Evolutionary conservation across 2,329 filamentous ascomycete species (phyloP).

Genomic region (Fusarium hainanense): DNA sequence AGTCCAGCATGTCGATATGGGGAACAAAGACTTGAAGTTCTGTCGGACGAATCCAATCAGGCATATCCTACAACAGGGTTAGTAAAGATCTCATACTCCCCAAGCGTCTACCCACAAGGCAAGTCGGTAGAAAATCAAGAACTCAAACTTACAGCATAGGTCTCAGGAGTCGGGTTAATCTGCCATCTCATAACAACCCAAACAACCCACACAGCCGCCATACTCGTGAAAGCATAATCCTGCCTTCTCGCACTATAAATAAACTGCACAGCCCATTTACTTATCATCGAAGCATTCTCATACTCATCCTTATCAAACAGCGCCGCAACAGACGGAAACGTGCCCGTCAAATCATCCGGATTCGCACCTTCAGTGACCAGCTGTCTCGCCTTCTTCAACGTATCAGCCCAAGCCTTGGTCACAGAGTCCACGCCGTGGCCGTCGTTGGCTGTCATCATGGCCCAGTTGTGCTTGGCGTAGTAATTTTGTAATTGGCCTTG

Average conservation of each 20-base stretch:
- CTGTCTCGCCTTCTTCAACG: constrained; percentile 14
- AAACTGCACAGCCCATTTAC: constrained; percentile 33
- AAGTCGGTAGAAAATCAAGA: not conserved
- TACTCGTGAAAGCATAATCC: constrained; percentile 16
- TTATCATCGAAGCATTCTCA: constrained; percentile 19
- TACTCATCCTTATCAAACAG: constrained; percentile 26
- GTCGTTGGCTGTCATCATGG: constrained; percentile 31
- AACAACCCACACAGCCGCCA: constrained; percentile 24
- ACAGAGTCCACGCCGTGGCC: constrained; percentile 16
- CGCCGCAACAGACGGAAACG: constrained; percentile 19
- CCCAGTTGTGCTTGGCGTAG: constrained; percentile 22
- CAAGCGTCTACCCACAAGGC: too few species aligned
- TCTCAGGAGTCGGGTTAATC: constrained; percentile 18
- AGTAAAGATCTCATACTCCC: too few species aligned
- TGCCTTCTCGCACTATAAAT: constrained; percentile 16
- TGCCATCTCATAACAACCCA: constrained; percentile 22
- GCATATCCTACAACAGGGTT: constrained; percentile 3
- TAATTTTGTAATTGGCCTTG: constrained; percentile 16
- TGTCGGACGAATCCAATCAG: constrained; percentile 14
- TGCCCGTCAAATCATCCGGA: constrained; percentile 12
- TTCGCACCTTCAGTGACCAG: constrained; percentile 4
- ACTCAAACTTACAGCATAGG: constrained; percentile 19
- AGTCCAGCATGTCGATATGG: constrained; percentile 22
- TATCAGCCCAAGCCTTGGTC: constrained; percentile 25
- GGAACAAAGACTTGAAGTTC: constrained; percentile 23